Conservation (phyloP, 2,329 filamentous ascomycete species). For the Scortechinia acanthostroma region DNA sequence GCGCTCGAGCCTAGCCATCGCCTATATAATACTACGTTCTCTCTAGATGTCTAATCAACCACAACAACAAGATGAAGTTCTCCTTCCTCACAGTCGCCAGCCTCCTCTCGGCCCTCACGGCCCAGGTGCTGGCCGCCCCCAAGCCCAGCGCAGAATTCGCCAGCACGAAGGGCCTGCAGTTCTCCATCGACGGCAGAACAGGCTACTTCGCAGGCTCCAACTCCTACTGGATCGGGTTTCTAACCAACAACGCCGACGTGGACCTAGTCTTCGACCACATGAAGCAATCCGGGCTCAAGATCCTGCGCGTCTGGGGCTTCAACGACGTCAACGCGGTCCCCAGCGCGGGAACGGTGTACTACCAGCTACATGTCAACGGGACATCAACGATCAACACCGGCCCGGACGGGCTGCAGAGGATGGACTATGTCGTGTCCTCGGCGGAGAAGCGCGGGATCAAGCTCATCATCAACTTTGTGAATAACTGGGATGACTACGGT, state of each 20-base stretch:
- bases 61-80: too few species aligned
- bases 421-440: constrained; percentile 55
- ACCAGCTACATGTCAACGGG: constrained; percentile 40
- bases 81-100: too few species aligned
- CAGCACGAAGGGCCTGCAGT: constrained; percentile 17
- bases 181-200: constrained; percentile 31
- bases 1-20: too few species aligned
- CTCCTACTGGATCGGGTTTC: constrained; percentile 44
- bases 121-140: too few species aligned
- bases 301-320: constrained; percentile 56
- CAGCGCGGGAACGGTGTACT: constrained; percentile 32
- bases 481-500: constrained; percentile 65
- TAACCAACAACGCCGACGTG: constrained; percentile 43
- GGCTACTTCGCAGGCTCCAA: constrained; percentile 44
- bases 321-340: constrained; percentile 42
- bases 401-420: constrained; percentile 50
- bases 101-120: too few species aligned
- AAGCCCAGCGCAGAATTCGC: too few species aligned
- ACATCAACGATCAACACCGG: constrained; percentile 56
- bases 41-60: too few species aligned
- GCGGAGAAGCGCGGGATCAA: constrained; percentile 54
- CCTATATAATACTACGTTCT: too few species aligned
- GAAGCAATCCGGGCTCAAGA: constrained; percentile 39
- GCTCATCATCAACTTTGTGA: constrained; percentile 60
- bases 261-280: constrained; percentile 41